Conservation (phyloP, 2,329 filamentous ascomycete species). For the Aspergillus pseudoviridinutans region DNA sequence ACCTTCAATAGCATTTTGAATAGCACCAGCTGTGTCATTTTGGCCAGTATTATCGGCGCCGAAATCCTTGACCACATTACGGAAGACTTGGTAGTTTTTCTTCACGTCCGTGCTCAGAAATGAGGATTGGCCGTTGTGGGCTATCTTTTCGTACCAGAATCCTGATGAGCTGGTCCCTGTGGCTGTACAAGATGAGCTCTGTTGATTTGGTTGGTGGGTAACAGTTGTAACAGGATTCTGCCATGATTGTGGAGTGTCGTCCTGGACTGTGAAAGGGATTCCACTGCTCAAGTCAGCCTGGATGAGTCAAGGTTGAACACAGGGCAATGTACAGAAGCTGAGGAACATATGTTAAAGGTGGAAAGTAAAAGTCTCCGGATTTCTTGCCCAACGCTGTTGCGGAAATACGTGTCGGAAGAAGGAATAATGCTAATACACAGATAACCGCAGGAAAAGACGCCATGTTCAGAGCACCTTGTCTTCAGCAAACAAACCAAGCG, state of each 20-base stretch:
- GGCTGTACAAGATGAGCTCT: constrained; percentile 2
- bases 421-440: not conserved
- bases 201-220: constrained; percentile 4
- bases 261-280: constrained; percentile 16
- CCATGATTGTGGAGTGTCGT: constrained; percentile 18
- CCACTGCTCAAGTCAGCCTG: constrained; percentile 10
- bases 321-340: not conserved
- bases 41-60: constrained; percentile 31
- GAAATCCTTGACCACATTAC: constrained; percentile 33
- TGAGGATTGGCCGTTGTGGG: constrained; percentile 26
- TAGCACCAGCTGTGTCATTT: constrained; percentile 24
- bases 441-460: not conserved
- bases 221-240: constrained; percentile 3
- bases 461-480: not conserved
- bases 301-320: not conserved
- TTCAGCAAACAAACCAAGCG: not conserved
- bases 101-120: constrained; percentile 22
- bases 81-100: constrained; percentile 31
- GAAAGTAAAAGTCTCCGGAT: not conserved
- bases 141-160: constrained; percentile 28
- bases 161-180: constrained; percentile 5
- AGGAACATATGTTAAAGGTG: not conserved
- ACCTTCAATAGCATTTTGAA: constrained; percentile 30
- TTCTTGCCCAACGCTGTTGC: not conserved
- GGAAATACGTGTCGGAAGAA: not conserved